phyloP scores from a whole-genome alignment of 352 stramenopile genomes.

The Aphanomyces invadans region DNA sequence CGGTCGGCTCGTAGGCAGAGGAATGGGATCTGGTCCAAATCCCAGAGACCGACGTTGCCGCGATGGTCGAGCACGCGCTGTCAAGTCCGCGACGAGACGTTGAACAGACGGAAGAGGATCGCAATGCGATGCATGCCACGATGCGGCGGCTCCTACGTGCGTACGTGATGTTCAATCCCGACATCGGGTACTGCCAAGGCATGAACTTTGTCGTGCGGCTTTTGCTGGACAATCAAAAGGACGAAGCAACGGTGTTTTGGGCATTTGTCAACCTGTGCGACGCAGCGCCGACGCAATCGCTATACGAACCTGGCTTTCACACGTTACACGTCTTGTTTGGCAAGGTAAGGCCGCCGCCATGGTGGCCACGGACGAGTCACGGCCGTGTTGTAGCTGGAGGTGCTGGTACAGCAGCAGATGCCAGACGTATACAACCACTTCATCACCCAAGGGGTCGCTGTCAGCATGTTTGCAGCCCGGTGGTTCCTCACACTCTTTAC shows the following conservation, averaged over 20 bases:
- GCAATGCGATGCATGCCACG: conserved; percentile 40
- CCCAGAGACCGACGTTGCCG: conserved; percentile 5
- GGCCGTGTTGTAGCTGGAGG: conserved; percentile 35
- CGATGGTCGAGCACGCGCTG: conserved; percentile 1
- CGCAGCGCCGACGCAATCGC: conserved; percentile 52
- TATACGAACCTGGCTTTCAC: conserved; percentile 69
- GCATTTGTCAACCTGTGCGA: conserved; percentile 72
- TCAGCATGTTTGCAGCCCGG: conserved; percentile 60
- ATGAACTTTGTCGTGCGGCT: conserved; percentile 80
- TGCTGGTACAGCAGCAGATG: conserved; percentile 57
- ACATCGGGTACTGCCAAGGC: conserved; percentile 80
- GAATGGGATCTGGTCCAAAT: conserved; percentile 16
- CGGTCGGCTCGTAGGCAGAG: neutral
- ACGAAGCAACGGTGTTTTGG: conserved; percentile 77
- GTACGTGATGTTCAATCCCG: conserved; percentile 74
- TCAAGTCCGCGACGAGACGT: conserved; percentile 6
- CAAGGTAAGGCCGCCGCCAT: conserved; percentile 25
- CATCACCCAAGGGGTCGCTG: conserved; percentile 47
- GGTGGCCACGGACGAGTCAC: neutral
- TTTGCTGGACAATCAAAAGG: conserved; percentile 48
- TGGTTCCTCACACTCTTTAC: conserved; percentile 85
- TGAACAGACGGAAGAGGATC: conserved; percentile 20
- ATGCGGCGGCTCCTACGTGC: conserved; percentile 69
- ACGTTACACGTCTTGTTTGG: conserved; percentile 56
- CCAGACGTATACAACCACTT: conserved; percentile 54